These are phyloP conservation scores for Aspergillus ustus DNA, from an alignment of 2,329 filamentous ascomycete genomes.

Conservation along the genomic window DNA sequence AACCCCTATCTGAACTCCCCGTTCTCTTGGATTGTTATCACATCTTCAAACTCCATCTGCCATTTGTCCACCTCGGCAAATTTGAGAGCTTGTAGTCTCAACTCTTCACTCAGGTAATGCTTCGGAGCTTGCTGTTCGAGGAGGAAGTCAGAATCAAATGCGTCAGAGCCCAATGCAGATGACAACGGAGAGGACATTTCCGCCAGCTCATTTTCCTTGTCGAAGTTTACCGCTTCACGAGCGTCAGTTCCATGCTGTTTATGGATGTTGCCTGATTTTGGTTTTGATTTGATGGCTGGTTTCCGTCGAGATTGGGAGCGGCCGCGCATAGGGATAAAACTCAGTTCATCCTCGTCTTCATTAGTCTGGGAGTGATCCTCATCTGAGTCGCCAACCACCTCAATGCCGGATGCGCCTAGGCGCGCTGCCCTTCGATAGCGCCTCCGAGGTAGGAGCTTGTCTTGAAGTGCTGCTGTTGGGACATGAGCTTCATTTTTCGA, in stretches of 20 bases:
- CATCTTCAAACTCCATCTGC: slow-evolving; percentile 51
- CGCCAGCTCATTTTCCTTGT: slow-evolving; percentile 38
- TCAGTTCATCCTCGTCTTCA: slow-evolving; percentile 45
- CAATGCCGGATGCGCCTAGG: slow-evolving; percentile 22
- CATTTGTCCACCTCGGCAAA: slow-evolving; percentile 50
- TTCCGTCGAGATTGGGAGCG: slow-evolving; percentile 25
- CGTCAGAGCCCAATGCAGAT: slow-evolving; percentile 38
- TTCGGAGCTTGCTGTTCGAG: slow-evolving; percentile 15
- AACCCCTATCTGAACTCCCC: slow-evolving; percentile 14
- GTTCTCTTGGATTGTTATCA: slow-evolving; percentile 33
- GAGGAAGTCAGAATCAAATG: slow-evolving; percentile 30
- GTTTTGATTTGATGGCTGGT: slow-evolving; percentile 25
- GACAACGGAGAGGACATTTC: slow-evolving; percentile 39
- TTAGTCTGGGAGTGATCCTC: slow-evolving; percentile 28
- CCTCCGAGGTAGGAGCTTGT: slow-evolving; percentile 41
- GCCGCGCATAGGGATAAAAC: slow-evolving; percentile 30
- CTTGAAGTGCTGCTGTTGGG: slow-evolving; percentile 42
- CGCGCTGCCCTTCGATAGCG: slow-evolving; percentile 32
- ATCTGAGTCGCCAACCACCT: slow-evolving; percentile 33
- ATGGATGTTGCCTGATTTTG: not conserved
- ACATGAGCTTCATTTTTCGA: slow-evolving; percentile 27
- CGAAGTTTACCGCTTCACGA: slow-evolving; percentile 19
- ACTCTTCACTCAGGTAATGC: slow-evolving; percentile 40
- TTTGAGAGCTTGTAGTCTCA: slow-evolving; percentile 41
- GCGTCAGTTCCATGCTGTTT: slow-evolving; percentile 9